A percentile compares a stretch with the other conserved stretches of the same genome.
phyloP scores from a whole-genome alignment of 306 rosid genomes.

The Nissolia schottii region DNA sequence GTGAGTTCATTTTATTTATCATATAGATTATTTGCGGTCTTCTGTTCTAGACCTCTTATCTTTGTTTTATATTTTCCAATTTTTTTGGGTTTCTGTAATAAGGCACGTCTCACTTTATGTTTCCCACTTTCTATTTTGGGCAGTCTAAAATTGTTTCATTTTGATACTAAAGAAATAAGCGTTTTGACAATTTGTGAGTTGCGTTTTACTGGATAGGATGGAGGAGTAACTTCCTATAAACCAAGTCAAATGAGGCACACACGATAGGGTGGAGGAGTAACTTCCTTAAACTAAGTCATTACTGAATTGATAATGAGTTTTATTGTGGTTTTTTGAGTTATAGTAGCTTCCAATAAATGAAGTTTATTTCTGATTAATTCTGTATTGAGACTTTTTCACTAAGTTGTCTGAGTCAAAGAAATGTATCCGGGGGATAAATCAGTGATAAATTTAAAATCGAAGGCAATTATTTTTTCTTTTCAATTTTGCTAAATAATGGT shows the following conservation, averaged over 20 bases:
- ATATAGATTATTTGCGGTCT: background rate
- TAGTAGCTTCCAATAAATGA: background rate
- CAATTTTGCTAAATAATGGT: background rate
- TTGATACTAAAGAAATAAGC: too few relatives aligned
- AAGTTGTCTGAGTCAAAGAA: background rate
- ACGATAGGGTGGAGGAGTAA: background rate
- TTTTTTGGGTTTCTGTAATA: background rate
- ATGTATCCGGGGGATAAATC: background rate
- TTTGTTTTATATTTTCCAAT: background rate
- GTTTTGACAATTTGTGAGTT: too few relatives aligned
- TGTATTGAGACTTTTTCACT: background rate
- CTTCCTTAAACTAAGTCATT: background rate
- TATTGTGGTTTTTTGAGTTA: background rate
- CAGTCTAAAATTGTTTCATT: too few relatives aligned
- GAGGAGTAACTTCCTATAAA: too few relatives aligned
- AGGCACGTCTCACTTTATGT: background rate
- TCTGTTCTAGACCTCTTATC: background rate
- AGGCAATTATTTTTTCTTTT: background rate
- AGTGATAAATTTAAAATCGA: background rate
- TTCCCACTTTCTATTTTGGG: background rate
- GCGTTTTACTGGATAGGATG: too few relatives aligned
- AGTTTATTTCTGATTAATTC: background rate
- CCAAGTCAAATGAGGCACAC: background rate
- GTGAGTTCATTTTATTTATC: constrained; percentile 43
- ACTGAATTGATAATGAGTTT: background rate